These are phyloP conservation scores for Clavulina sp. DNA, from an alignment of 768 basidiomycete species.

Conservation along the genomic window DNA sequence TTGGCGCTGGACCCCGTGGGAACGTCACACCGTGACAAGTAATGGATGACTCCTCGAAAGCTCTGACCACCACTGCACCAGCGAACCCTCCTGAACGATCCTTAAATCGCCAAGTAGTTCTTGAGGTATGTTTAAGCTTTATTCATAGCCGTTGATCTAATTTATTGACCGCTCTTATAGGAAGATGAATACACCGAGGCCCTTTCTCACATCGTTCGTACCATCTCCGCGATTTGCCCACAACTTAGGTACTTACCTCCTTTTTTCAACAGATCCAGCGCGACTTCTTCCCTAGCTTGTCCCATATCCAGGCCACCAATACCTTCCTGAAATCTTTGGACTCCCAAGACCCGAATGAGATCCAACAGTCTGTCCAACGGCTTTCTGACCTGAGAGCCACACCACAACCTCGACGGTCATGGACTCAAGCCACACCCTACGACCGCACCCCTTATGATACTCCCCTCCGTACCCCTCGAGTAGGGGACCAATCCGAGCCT, in stretches of 20 bases:
- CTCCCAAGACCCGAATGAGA: constrained; percentile 57
- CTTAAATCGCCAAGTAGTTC: constrained; percentile 8
- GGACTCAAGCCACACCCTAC: constrained; percentile 40
- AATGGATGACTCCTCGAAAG: constrained; percentile 1
- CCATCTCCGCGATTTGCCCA: no score
- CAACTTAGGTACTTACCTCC: no score
- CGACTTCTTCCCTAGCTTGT: constrained; percentile 93
- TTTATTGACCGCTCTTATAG: constrained; percentile 21
- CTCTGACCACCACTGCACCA: constrained; percentile 2
- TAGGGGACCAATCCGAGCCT: not conserved
- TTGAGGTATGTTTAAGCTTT: no score
- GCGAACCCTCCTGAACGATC: constrained; percentile 5
- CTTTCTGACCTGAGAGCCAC: constrained; percentile 46
- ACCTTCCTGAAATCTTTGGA: constrained; percentile 66
- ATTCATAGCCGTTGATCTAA: no score
- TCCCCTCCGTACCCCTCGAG: constrained; percentile 30
- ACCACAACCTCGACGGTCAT: constrained; percentile 23
- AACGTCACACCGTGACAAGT: no score
- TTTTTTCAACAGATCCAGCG: constrained; percentile 81
- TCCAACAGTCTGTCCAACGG: constrained; percentile 55
- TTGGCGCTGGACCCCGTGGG: not conserved
- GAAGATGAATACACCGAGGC: constrained; percentile 93
- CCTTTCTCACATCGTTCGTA: constrained; percentile 72
- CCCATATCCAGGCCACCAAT: constrained; percentile 78
- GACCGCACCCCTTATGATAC: constrained; percentile 44